These are phyloP conservation scores for Coprinellus micaceus DNA, from an alignment of 768 basidiomycete genomes.

Conservation along the genomic window DNA sequence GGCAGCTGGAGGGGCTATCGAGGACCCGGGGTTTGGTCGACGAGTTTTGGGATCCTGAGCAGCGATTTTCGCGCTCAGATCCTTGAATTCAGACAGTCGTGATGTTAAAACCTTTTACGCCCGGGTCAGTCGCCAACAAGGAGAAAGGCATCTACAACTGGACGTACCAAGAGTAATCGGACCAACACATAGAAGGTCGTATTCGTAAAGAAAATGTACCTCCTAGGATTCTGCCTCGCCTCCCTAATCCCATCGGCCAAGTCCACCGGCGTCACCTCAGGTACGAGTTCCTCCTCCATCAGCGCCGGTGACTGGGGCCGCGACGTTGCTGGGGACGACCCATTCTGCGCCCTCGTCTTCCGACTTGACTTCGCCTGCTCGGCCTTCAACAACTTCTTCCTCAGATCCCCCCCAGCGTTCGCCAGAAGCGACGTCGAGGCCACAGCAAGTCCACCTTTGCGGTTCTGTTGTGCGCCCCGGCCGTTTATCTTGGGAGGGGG, in stretches of 20 bases:
- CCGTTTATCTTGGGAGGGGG: background rate
- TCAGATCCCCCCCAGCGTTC: constrained; percentile 53
- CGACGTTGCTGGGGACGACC: constrained; percentile 52
- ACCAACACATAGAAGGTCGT: constrained; percentile 84
- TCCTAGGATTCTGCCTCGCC: constrained; percentile 24
- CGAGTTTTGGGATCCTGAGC: constrained; percentile 18
- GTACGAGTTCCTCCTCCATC: constrained; percentile 39
- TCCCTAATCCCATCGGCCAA: constrained; percentile 20
- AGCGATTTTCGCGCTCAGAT: constrained; percentile 51
- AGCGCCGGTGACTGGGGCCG: constrained; percentile 60
- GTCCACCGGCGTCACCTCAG: constrained; percentile 20
- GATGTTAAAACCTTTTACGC: constrained; percentile 68
- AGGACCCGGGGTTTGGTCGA: constrained; percentile 20
- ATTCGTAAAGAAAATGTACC: constrained; percentile 80
- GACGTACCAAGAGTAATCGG: constrained; percentile 77
- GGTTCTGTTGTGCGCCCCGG: background rate
- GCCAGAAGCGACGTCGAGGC: constrained; percentile 16
- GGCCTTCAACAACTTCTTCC: constrained; percentile 79
- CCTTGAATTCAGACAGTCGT: constrained; percentile 76
- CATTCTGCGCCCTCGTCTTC: constrained; percentile 50
- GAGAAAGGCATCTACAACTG: constrained; percentile 8
- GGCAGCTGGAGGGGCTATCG: constrained; percentile 26
- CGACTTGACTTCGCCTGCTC: constrained; percentile 72
- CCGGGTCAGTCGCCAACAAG: background rate
- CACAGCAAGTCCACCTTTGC: constrained; percentile 17